Conservation (phyloP, 179 eudicot species). For the Pouteria campechiana region DNA sequence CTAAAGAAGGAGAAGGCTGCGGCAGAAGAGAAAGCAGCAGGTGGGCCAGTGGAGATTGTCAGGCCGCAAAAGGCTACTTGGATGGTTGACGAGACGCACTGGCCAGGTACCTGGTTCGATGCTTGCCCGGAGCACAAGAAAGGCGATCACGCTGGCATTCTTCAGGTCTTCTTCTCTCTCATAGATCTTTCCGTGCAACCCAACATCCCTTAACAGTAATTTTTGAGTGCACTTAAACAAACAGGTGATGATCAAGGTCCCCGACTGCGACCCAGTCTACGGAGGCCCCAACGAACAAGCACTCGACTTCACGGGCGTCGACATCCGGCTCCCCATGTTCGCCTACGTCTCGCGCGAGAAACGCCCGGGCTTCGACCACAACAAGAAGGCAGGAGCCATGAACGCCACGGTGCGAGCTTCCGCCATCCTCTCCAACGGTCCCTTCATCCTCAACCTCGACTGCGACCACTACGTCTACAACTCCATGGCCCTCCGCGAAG, state of each 20-base stretch:
- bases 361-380: slow-evolving; percentile 64
- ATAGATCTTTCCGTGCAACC: neutral
- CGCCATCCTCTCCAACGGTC: slow-evolving; percentile 69
- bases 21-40: slow-evolving; percentile 16
- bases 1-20: slow-evolving; percentile 16
- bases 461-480: slow-evolving; percentile 73
- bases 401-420: slow-evolving; percentile 71
- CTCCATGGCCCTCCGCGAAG: slow-evolving; percentile 58
- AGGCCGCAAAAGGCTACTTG: slow-evolving; percentile 47
- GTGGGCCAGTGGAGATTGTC: slow-evolving; percentile 6
- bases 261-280: slow-evolving; percentile 49
- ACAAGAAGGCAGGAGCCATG: slow-evolving; percentile 89
- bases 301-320: slow-evolving; percentile 56
- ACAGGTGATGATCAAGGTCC: slow-evolving; percentile 67
- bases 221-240: neutral
- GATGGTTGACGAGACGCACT: slow-evolving; percentile 86
- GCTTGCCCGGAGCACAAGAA: slow-evolving; percentile 44
- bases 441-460: slow-evolving; percentile 72
- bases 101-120: slow-evolving; percentile 71
- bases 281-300: slow-evolving; percentile 41
- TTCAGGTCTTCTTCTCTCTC: slow-evolving; percentile 27
- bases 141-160: slow-evolving; percentile 76
- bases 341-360: slow-evolving; percentile 73
- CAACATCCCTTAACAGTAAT: neutral
- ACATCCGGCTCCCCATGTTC: slow-evolving; percentile 61